Evolutionary conservation across 352 stramenopile species (phyloP), one percentile per base, ranked within the genome.

Genomic region (Phytophthora kernoviae): DNA sequence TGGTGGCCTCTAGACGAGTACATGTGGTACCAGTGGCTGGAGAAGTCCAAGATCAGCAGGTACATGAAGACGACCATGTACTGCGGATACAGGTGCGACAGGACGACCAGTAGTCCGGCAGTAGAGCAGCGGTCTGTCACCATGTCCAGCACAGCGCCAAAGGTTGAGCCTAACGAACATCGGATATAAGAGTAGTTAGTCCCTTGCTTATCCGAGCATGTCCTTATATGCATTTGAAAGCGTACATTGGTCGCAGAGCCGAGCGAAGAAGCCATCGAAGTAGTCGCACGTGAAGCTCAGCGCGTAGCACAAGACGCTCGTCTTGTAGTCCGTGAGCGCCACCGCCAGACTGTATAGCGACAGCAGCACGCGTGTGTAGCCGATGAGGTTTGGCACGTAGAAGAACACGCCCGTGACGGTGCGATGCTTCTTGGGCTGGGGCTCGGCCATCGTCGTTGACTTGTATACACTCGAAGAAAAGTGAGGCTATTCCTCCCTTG

Each of bases 1-100:
- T 99, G 96, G 86, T 99, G 96, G 47, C 91, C 81, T 40, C 86
- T 81, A 11, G 80, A 97, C 58, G 88, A 96, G 75, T 98, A 98
- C 88, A 99, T 98, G 88, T 99, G 96, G 73, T 94, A 98, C 96
- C 96, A 99, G 77, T 99, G 97, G 66, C 92, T 98, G 34, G 90
- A 91, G 39, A 99, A 98, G 79, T 99, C 96, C 48, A 99, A 77
- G 49, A 98, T 87, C 37, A 98, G 87, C 33, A 99, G 68, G 52
- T 91, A 90, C 33, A 96, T 64, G 69, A 97, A 97, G 32, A 69
- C 54, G 9, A 94, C 62, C 65, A 85, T 84, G 61, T 91, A 81
- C 50, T 89, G 58, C 32, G 79, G 77, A 74, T 99, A 98, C 59
- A 98, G 62, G 54, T 94, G 82, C 39, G 89, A 95, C 30, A 99